phyloP scores from a whole-genome alignment of 2,329 filamentous ascomycete species.

The Colletotrichum brevisporum region DNA sequence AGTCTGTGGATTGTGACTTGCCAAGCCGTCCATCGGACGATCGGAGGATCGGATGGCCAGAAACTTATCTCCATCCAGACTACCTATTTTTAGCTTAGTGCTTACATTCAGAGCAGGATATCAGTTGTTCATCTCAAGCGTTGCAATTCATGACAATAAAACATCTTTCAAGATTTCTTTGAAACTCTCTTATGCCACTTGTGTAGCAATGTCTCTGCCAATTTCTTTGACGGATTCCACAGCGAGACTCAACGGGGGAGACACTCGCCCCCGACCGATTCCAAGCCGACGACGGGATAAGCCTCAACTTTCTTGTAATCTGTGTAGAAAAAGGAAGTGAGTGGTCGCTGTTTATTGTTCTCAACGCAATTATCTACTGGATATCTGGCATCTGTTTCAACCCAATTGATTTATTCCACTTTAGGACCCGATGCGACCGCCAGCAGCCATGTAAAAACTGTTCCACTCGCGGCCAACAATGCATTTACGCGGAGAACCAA shows the following conservation, averaged over 20 bases:
- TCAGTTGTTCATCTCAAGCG: not conserved
- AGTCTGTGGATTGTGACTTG: not conserved
- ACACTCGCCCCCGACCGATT: not conserved
- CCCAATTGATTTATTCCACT: too few relatives aligned
- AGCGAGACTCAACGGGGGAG: too few relatives aligned
- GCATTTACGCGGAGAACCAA: slow-evolving; percentile 43
- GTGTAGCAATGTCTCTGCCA: too few relatives aligned
- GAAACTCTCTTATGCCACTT: too few relatives aligned
- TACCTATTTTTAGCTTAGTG: not conserved
- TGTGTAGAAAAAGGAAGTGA: slow-evolving; percentile 53
- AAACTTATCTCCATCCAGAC: not conserved
- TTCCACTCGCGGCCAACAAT: slow-evolving; percentile 32
- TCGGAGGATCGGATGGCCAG: not conserved
- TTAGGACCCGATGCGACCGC: slow-evolving; percentile 46
- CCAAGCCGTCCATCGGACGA: not conserved
- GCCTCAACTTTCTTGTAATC: slow-evolving; percentile 52
- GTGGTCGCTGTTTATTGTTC: not conserved
- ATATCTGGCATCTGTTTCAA: too few relatives aligned
- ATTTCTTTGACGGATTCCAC: too few relatives aligned
- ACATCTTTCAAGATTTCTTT: too few relatives aligned
- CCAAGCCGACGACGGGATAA: slow-evolving; percentile 50
- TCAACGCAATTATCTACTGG: too few relatives aligned
- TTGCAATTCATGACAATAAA: not conserved
- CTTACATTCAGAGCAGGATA: not conserved
- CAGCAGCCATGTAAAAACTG: slow-evolving; percentile 45